Percentiles rank a stretch among this genome's conserved stretches.
Evolutionary conservation across 2,329 filamentous ascomycete genomes (phyloP).

Genomic region (Botrytis deweyae): DNA sequence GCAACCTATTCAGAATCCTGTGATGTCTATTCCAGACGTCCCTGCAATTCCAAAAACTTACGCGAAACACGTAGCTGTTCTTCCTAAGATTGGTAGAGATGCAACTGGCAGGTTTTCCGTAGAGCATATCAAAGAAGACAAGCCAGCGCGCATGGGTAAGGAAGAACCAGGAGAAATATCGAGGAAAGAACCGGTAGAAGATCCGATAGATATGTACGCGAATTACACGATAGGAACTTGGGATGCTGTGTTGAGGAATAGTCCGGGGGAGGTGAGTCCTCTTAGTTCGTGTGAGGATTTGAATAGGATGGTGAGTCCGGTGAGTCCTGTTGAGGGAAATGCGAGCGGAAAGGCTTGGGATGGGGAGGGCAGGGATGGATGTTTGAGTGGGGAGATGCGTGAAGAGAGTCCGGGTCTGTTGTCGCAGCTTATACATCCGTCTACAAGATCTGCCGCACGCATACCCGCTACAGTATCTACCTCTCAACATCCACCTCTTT

Average conservation of each 20-base stretch:
- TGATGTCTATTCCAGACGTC: neutral
- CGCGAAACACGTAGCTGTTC: neutral
- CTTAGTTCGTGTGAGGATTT: neutral
- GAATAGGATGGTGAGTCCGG: neutral
- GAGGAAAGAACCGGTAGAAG: neutral
- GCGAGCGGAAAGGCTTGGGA: neutral
- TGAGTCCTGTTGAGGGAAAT: neutral
- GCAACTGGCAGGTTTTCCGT: neutral
- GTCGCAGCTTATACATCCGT: neutral
- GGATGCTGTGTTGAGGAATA: neutral
- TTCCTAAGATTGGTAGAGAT: slow-evolving; percentile 4
- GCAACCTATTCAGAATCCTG: too few species aligned
- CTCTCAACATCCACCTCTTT: neutral
- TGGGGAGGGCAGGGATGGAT: neutral
- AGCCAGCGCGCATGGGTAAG: neutral
- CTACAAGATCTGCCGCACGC: neutral
- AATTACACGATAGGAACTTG: neutral
- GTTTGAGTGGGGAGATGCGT: neutral
- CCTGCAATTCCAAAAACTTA: neutral
- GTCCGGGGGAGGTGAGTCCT: neutral
- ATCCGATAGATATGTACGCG: neutral
- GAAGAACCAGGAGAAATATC: neutral
- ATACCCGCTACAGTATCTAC: neutral
- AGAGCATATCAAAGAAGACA: neutral
- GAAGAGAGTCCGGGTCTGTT: neutral